Percentiles rank a stretch among this genome's conserved stretches.
Conservation (phyloP, 192 early-diverging fungal genomes). For the Rhizophagus clarus region DNA sequence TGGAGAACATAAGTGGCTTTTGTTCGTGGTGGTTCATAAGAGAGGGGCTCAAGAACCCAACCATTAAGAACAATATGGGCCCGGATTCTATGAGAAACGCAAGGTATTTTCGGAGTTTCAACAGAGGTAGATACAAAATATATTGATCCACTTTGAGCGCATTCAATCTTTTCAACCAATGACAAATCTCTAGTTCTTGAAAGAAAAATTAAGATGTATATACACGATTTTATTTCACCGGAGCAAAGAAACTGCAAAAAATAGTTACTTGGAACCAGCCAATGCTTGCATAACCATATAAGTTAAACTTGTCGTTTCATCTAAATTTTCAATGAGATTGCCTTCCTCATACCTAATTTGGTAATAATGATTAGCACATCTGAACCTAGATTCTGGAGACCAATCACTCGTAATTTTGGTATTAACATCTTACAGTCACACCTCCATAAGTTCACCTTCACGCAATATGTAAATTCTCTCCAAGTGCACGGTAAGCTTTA, state of each 20-base stretch:
- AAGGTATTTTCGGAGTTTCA: slow-evolving; percentile 49
- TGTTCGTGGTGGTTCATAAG: slow-evolving; percentile 50
- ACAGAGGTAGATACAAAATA: slow-evolving; percentile 54
- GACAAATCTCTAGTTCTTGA: slow-evolving; percentile 41
- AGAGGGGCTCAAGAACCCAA: slow-evolving; percentile 58
- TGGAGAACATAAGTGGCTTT: slow-evolving; percentile 59
- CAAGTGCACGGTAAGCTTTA: too few relatives aligned
- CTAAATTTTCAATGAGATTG: slow-evolving; percentile 42
- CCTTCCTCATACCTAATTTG: slow-evolving; percentile 43
- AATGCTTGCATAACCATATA: slow-evolving; percentile 48
- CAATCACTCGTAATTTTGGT: not conserved
- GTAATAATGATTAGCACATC: not conserved
- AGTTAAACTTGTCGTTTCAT: slow-evolving; percentile 44
- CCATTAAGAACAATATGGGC: slow-evolving; percentile 53
- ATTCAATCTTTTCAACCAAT: slow-evolving; percentile 51
- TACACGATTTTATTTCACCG: not conserved
- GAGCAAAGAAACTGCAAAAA: slow-evolving; percentile 2
- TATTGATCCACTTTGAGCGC: slow-evolving; percentile 47
- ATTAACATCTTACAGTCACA: too few relatives aligned
- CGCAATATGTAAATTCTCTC: too few relatives aligned
- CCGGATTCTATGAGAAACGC: slow-evolving; percentile 46
- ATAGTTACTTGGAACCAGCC: slow-evolving; percentile 43
- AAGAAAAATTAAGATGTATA: not conserved
- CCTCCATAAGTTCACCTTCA: too few relatives aligned
- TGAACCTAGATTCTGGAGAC: too few relatives aligned